These are phyloP conservation scores for Yamadazyma spencermartinsiae DNA, from an alignment of 1,139 yeast genomes.

Conservation along the genomic window DNA sequence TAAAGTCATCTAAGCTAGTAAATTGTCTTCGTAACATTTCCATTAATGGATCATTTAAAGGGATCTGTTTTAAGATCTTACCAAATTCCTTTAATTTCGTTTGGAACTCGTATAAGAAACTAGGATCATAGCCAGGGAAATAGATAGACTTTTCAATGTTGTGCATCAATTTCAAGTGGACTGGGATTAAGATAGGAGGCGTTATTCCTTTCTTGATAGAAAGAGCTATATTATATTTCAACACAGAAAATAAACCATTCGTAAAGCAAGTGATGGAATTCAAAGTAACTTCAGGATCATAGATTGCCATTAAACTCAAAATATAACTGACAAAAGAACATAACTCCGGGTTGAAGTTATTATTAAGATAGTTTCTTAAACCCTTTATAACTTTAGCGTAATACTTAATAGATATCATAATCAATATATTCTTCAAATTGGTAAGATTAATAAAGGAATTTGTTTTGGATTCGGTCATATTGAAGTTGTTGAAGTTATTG, in stretches of 20 bases:
- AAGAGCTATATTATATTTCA: slow-evolving; percentile 29
- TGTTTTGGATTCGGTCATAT: slow-evolving; percentile 13
- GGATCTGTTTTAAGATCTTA: slow-evolving; percentile 9
- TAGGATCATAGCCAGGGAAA: slow-evolving; percentile 39
- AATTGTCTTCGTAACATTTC: slow-evolving; percentile 23
- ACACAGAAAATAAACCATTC: slow-evolving; percentile 43
- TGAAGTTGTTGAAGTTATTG: slow-evolving; percentile 27
- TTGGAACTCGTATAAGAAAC: slow-evolving; percentile 32
- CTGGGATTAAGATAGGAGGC: slow-evolving; percentile 28
- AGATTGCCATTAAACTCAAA: slow-evolving; percentile 43
- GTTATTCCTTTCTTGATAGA: slow-evolving; percentile 19
- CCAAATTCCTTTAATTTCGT: slow-evolving; percentile 25
- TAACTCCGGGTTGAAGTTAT: slow-evolving; percentile 31
- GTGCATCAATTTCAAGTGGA: slow-evolving; percentile 38
- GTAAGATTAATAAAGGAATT: slow-evolving; percentile 18
- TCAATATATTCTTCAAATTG: slow-evolving; percentile 25
- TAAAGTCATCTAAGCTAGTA: slow-evolving; percentile 26
- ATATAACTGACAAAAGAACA: slow-evolving; percentile 42
- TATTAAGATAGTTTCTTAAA: slow-evolving; percentile 31
- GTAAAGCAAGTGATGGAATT: slow-evolving; percentile 41
- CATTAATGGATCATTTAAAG: slow-evolving; percentile 5
- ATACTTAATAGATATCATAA: slow-evolving; percentile 34
- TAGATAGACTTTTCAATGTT: slow-evolving; percentile 39
- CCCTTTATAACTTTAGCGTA: slow-evolving; percentile 41
- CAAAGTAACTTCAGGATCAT: slow-evolving; percentile 48